Evolutionary conservation across 345 rosid genomes (phyloP).

Genomic region (Salix arbutifolia): DNA sequence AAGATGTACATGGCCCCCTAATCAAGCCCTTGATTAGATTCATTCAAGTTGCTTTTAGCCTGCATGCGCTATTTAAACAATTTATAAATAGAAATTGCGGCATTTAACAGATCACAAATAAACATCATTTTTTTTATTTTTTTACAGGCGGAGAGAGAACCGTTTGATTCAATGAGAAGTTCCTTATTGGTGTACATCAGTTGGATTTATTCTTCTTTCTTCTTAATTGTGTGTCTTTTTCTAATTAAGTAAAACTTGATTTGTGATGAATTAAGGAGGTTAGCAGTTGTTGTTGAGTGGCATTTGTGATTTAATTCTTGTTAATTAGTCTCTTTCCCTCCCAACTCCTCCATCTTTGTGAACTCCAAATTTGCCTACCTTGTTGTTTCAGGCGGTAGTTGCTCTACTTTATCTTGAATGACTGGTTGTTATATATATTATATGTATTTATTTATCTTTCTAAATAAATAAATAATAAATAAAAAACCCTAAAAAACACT

Average conservation of each 20-base stretch:
- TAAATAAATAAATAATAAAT: too few relatives aligned
- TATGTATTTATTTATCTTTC: too few relatives aligned
- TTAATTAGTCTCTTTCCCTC: background rate
- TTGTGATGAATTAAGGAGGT: background rate
- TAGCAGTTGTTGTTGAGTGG: background rate
- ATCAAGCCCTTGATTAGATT: too few relatives aligned
- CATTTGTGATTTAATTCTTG: background rate
- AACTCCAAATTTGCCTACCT: background rate
- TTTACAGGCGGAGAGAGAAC: background rate
- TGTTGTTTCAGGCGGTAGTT: too few relatives aligned
- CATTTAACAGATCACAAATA: too few relatives aligned
- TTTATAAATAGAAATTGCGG: too few relatives aligned
- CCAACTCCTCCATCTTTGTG: too few relatives aligned
- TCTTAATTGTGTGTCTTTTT: background rate
- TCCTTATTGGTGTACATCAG: background rate
- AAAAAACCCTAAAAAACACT: background rate
- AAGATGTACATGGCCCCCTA: background rate
- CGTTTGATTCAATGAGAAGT: conserved; percentile 6
- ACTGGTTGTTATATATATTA: background rate
- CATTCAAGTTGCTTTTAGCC: too few relatives aligned
- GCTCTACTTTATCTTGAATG: background rate
- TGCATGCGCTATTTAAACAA: too few relatives aligned
- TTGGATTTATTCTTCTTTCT: background rate
- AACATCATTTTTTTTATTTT: background rate
- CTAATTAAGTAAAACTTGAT: background rate